phyloP scores from a whole-genome alignment of 495 filamentous ascomycete species.

The Penicillium soppii region DNA sequence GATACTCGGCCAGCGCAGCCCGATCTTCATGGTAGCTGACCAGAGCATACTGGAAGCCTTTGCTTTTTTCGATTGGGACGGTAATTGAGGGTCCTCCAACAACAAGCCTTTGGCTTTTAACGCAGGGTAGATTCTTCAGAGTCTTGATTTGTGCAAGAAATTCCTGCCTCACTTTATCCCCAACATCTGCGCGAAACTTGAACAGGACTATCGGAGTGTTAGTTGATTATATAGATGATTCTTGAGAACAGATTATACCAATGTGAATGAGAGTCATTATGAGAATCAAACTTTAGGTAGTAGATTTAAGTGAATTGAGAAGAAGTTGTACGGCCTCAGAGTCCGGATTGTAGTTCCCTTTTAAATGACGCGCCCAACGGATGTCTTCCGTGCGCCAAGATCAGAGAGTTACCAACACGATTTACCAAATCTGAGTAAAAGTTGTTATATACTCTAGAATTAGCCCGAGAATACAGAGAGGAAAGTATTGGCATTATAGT shows the following conservation, averaged over 20 bases:
- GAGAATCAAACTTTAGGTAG: not conserved
- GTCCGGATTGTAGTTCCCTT: not conserved
- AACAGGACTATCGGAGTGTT: constrained; percentile 36
- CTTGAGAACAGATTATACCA: constrained; percentile 14
- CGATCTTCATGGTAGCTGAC: constrained; percentile 46
- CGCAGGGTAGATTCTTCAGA: constrained; percentile 39
- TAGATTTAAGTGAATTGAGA: not conserved
- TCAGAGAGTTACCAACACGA: too few species aligned
- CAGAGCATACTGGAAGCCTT: constrained; percentile 46
- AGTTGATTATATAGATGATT: not conserved
- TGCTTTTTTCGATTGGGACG: constrained; percentile 43
- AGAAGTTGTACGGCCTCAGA: not conserved
- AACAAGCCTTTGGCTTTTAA: constrained; percentile 39
- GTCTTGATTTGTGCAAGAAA: constrained; percentile 44
- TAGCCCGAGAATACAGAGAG: too few species aligned
- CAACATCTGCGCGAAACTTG: constrained; percentile 40
- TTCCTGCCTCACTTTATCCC: constrained; percentile 29
- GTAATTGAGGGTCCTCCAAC: constrained; percentile 48
- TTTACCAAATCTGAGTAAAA: too few species aligned
- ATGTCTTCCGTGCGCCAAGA: constrained; percentile 2
- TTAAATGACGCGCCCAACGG: constrained; percentile 1
- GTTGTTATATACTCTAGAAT: too few species aligned
- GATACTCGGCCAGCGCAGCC: constrained; percentile 42
- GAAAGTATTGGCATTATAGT: too few species aligned
- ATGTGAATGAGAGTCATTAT: constrained; percentile 40